Evolutionary conservation across 2,329 filamentous ascomycete species (phyloP), one percentile per base, ranked within the genome.

Genomic region (Pseudodiploospora longispora): DNA sequence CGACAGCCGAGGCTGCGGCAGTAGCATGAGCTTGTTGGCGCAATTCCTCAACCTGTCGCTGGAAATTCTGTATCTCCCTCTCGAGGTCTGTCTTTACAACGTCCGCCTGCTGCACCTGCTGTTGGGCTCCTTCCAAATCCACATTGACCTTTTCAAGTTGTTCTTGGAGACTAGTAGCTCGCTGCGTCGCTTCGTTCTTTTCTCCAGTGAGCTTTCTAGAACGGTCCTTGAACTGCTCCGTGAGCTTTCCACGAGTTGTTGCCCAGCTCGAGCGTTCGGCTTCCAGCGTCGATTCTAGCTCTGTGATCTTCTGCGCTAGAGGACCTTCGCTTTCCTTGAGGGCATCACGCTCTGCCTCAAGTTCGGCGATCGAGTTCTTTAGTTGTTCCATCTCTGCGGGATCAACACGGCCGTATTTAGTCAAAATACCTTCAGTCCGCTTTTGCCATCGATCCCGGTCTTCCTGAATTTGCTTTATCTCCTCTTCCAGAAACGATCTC

Each of bases 371-470:
- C 47, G 83, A 82, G 58, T 85, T 80, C 68, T 93, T 95, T 46
- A 98, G 75, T 47, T 85, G 82, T 55, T 97, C 91, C 60, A 96
- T 78, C 59, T 97, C 91, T 3, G 87, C 87, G 36, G 93, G 91
- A 59, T 98, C 93, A 42, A 94, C 87, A 44, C 91, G 87, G 54
- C 95, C 90, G 59, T 97, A 96, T 61, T 95, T 96, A 52, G 88
- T 89, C 41, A 98, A 78, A 49, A 98, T 96, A 54, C 94, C 87
- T 60, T 97, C 89, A 2, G 89, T 94, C 27, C 93, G 84, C 71
- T 96, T 91, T 65, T 95, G 89, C 87, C 91, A 96, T 46, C 87
- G 80, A 60, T 97, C 91, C 10, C 93, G 83, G 59, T 97, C 91
- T 56, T 93, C 85, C 52, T 94, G 85, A 7, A 97, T 75, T 50